Evolutionary conservation across 2,329 filamentous ascomycete species (phyloP).

Genomic region (Aphanocladium album): DNA sequence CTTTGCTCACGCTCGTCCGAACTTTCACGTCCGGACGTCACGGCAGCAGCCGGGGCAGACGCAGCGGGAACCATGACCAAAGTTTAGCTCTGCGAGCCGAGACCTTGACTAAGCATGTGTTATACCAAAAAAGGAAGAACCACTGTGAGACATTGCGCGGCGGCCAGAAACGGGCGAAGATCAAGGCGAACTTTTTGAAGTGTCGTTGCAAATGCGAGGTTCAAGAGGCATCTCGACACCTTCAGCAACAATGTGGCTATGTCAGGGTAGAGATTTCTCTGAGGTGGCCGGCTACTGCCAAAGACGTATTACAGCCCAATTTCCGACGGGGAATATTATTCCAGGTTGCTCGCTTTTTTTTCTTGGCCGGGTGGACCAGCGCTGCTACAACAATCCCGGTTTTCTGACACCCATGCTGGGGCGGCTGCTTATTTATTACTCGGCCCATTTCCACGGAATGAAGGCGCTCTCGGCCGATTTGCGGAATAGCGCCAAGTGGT

Average conservation of each 20-base stretch:
- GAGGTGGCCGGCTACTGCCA: neutral
- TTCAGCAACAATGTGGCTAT: neutral
- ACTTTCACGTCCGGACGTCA: neutral
- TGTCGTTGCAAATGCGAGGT: neutral
- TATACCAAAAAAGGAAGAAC: neutral
- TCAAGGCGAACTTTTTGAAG: neutral
- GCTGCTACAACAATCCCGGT: neutral
- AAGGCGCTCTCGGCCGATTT: neutral
- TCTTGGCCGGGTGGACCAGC: neutral
- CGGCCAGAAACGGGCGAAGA: neutral
- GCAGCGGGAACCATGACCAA: neutral
- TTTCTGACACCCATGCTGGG: neutral
- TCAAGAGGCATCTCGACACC: neutral
- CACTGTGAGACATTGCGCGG: neutral
- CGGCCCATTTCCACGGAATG: neutral
- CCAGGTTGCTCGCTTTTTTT: neutral
- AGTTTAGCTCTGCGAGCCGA: neutral
- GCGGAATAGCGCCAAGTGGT: no score
- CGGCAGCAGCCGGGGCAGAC: neutral
- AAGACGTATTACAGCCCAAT: neutral
- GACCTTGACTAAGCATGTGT: neutral
- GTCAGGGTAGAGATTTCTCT: neutral
- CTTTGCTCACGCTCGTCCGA: neutral
- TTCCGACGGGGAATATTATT: neutral
- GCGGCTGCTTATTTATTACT: neutral